Evolutionary conservation across 768 basidiomycete genomes (phyloP).

Genomic region (Daedalea quercina): DNA sequence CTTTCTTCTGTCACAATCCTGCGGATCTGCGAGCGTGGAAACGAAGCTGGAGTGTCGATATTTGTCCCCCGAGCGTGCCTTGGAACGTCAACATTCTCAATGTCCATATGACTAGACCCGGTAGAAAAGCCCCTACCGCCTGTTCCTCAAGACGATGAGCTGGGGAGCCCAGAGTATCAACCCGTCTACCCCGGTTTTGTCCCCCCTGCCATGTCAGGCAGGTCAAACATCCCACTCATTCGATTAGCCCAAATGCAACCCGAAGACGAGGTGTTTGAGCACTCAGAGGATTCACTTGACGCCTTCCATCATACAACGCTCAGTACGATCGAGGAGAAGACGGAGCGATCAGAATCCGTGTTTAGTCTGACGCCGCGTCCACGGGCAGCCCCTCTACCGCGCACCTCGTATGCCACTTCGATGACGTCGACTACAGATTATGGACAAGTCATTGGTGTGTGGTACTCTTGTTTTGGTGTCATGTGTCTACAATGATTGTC

Average conservation of each 20-base stretch:
- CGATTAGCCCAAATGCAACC: constrained; percentile 11
- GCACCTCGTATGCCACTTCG: constrained; percentile 29
- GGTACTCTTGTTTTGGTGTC: neutral
- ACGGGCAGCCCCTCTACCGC: constrained; percentile 1
- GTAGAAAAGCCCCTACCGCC: constrained; percentile 20
- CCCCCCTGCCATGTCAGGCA: constrained; percentile 7
- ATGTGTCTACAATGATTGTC: neutral
- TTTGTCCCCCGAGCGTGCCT: neutral
- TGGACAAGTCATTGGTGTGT: constrained; percentile 54
- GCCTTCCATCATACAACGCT: constrained; percentile 23
- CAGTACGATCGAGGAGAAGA: constrained; percentile 62
- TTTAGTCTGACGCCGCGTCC: constrained; percentile 8
- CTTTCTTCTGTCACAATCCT: neutral
- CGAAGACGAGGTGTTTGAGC: constrained; percentile 6
- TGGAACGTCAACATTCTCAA: neutral
- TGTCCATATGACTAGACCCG: constrained; percentile 1
- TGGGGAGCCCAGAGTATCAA: neutral
- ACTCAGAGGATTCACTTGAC: constrained; percentile 3
- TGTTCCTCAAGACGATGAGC: constrained; percentile 8
- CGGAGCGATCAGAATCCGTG: constrained; percentile 47
- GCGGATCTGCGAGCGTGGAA: constrained; percentile 4
- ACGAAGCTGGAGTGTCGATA: constrained; percentile 7
- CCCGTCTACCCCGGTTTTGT: constrained; percentile 2
- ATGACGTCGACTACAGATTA: constrained; percentile 47
- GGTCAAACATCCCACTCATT: constrained; percentile 17